Conservation (phyloP, 257 asterid species). For the Solanum habrochaites region DNA sequence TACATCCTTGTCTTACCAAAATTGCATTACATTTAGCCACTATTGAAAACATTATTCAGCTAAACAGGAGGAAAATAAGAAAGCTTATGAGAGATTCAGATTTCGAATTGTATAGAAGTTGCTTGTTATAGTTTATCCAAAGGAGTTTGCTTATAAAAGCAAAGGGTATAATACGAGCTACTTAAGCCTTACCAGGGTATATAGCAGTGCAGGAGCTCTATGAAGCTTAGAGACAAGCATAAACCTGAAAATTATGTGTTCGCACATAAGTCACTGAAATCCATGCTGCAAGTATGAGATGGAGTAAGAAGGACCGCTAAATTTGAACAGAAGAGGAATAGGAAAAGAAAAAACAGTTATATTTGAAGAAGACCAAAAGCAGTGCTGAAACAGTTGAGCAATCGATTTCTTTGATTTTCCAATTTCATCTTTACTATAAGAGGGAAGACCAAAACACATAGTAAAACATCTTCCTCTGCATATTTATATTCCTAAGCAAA, state of each 20-base stretch:
- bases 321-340: not conserved
- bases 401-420: not conserved
- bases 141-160: not conserved
- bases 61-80: not conserved
- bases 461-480: not conserved
- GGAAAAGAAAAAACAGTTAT: not conserved
- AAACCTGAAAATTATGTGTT: slow-evolving; percentile 47
- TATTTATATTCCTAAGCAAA: not conserved
- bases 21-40: not conserved
- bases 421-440: not conserved
- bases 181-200: slow-evolving; percentile 69
- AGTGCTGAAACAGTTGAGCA: not conserved
- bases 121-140: not conserved
- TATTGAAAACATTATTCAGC: not conserved
- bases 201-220: slow-evolving; percentile 78
- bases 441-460: not conserved
- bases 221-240: slow-evolving; percentile 85
- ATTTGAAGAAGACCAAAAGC: not conserved
- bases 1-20: not conserved
- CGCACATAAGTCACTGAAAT: not conserved
- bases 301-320: not conserved
- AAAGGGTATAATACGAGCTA: slow-evolving; percentile 4
- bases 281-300: not conserved
- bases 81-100: not conserved
- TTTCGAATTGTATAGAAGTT: not conserved